Evolutionary conservation across 352 stramenopile genomes (phyloP).

Genomic region (Phytopythium sindhum): DNA sequence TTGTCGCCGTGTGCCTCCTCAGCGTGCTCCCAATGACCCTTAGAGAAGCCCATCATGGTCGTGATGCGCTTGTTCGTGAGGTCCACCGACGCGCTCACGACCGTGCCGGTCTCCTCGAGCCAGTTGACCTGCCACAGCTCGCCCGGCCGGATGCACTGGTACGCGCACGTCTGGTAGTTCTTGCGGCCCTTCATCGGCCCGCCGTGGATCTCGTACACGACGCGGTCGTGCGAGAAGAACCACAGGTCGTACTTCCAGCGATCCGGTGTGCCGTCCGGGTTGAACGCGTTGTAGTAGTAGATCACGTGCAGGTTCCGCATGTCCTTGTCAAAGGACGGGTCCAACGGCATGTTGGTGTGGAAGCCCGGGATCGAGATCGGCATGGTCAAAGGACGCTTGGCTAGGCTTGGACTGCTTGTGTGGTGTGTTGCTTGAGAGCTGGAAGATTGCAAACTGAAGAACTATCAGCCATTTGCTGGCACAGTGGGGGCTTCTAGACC

Average conservation of each 20-base stretch:
- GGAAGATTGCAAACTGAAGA: background rate
- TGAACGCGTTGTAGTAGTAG: constrained; percentile 22
- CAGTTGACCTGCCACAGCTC: constrained; percentile 28
- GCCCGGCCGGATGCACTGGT: constrained; percentile 22
- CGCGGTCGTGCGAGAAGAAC: constrained; percentile 25
- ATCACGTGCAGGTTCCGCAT: constrained; percentile 22
- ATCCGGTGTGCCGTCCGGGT: constrained; percentile 16
- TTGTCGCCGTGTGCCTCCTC: constrained; percentile 24
- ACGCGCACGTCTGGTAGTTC: constrained; percentile 25
- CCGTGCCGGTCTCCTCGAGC: constrained; percentile 25
- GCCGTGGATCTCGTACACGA: constrained; percentile 30
- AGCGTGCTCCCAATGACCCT: constrained; percentile 24
- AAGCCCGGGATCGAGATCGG: constrained; percentile 16
- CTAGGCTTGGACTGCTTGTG: background rate
- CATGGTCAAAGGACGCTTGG: background rate
- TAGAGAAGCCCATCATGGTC: constrained; percentile 23
- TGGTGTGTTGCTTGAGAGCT: background rate
- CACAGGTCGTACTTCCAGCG: constrained; percentile 28
- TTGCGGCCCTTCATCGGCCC: constrained; percentile 20
- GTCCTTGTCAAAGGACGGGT: constrained; percentile 24
- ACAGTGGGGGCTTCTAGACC: background rate
- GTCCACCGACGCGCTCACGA: constrained; percentile 19
- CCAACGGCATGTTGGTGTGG: constrained; percentile 25
- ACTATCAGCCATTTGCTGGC: background rate
- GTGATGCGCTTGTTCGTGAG: constrained; percentile 24